These are phyloP conservation scores for Paramecium primaurelia DNA, from an alignment of 73 alveolate species.

Conservation along the genomic window DNA sequence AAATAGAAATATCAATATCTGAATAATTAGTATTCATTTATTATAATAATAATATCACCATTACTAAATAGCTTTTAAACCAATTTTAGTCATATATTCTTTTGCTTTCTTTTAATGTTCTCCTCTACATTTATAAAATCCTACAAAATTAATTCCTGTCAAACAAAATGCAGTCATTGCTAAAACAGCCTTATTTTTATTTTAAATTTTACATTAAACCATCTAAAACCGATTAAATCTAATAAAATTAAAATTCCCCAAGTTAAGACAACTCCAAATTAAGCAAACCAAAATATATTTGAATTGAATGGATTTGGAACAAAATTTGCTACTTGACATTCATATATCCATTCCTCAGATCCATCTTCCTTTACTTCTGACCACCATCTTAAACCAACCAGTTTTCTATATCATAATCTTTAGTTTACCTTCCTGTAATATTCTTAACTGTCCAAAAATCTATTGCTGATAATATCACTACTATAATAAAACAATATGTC, in stretches of 20 bases:
- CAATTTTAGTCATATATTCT: slow-evolving; percentile 52
- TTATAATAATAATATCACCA: neutral
- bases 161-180: slow-evolving; percentile 56
- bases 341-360: slow-evolving; percentile 89
- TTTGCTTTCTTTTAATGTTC: slow-evolving; percentile 73
- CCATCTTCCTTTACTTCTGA: slow-evolving; percentile 87
- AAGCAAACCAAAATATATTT: slow-evolving; percentile 68
- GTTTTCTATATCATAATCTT: slow-evolving; percentile 23
- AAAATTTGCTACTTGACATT: slow-evolving; percentile 63
- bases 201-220: neutral
- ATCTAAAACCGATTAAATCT: slow-evolving; percentile 51
- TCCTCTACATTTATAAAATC: slow-evolving; percentile 75
- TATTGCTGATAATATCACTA: neutral
- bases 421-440: slow-evolving; percentile 71
- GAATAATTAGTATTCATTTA: neutral
- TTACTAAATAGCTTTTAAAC: slow-evolving; percentile 31
- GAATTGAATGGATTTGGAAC: slow-evolving; percentile 66
- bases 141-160: slow-evolving; percentile 65
- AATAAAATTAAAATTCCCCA: slow-evolving; percentile 65
- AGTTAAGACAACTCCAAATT: slow-evolving; percentile 55
- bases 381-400: slow-evolving; percentile 95
- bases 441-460: slow-evolving; percentile 91
- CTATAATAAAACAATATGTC: neutral
- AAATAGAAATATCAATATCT: neutral
- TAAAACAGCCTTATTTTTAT: neutral